phyloP scores from a whole-genome alignment of 768 basidiomycete species.

The Galerina marginata region DNA sequence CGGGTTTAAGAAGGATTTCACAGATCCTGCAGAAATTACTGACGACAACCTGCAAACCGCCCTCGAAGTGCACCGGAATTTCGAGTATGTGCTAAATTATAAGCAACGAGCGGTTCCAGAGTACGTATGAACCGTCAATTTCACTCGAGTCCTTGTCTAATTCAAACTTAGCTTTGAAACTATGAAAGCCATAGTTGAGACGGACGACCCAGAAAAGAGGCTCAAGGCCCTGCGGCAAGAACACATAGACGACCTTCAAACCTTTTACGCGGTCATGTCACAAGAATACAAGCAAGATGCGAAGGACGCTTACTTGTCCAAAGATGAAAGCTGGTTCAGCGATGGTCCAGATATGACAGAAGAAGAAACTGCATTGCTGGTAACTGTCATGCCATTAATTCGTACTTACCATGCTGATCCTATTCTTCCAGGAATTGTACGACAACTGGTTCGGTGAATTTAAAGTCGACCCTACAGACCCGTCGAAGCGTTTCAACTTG shows the following conservation, averaged over 20 bases:
- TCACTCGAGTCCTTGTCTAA: neutral
- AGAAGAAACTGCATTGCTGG: neutral
- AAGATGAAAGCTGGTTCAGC: constrained; percentile 29
- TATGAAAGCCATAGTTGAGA: constrained; percentile 39
- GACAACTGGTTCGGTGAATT: neutral
- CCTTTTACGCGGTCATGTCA: constrained; percentile 41
- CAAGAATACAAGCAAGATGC: constrained; percentile 42
- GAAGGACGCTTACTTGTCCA: constrained; percentile 36
- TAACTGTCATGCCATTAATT: neutral
- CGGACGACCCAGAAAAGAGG: constrained; percentile 25
- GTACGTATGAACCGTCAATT: constrained; percentile 30
- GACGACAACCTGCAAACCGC: constrained; percentile 17
- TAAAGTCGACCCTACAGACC: neutral
- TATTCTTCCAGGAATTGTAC: neutral
- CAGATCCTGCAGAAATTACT: constrained; percentile 15
- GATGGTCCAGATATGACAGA: neutral
- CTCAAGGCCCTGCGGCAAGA: constrained; percentile 31
- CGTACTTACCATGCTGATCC: neutral
- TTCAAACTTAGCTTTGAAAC: constrained; percentile 34
- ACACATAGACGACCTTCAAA: constrained; percentile 40
- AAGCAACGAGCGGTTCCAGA: constrained; percentile 44
- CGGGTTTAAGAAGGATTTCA: constrained; percentile 16
- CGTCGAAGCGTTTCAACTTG: neutral
- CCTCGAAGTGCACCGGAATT: constrained; percentile 38
- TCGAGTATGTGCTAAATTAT: constrained; percentile 45